Evolutionary conservation across 805 yeast species (phyloP).

Genomic region (Candida oleophila): DNA sequence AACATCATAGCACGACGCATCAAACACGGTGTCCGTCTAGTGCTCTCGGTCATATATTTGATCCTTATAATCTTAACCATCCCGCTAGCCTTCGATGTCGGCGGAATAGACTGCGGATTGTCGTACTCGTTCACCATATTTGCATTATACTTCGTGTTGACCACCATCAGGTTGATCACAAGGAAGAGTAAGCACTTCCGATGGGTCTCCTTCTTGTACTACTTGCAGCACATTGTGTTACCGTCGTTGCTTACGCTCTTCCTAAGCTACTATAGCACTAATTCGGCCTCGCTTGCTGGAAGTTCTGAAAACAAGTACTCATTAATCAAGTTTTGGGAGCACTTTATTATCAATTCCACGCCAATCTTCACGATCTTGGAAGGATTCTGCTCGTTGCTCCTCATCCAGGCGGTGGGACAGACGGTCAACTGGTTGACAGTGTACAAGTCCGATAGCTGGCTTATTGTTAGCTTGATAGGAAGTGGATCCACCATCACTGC

Average conservation of each 20-base stretch:
- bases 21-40: conserved; percentile 1
- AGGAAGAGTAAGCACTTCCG: conserved; percentile 40
- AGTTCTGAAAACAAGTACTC: conserved; percentile 7
- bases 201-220: conserved; percentile 56
- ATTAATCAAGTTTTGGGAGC: conserved; percentile 67
- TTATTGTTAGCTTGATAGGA: conserved; percentile 66
- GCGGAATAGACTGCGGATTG: conserved; percentile 87
- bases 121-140: conserved; percentile 70
- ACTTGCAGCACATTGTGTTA: conserved; percentile 76
- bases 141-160: conserved; percentile 61
- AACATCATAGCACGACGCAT: conserved; percentile 1
- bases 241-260: conserved; percentile 79
- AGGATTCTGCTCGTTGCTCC: conserved; percentile 87
- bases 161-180: conserved; percentile 65
- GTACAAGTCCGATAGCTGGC: conserved; percentile 72
- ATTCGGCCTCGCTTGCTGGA: conserved; percentile 3
- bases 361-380: conserved; percentile 87
- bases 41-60: conserved; percentile 45
- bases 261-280: conserved; percentile 48
- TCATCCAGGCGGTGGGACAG: conserved; percentile 92
- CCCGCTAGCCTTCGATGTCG: conserved; percentile 91
- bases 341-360: conserved; percentile 73
- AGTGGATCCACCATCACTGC: conserved; percentile 76
- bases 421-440: conserved; percentile 67
- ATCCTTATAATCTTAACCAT: conserved; percentile 73